Evolutionary conservation across 2,329 filamentous ascomycete species (phyloP).

Genomic region (Pseudogymnoascus sp.): DNA sequence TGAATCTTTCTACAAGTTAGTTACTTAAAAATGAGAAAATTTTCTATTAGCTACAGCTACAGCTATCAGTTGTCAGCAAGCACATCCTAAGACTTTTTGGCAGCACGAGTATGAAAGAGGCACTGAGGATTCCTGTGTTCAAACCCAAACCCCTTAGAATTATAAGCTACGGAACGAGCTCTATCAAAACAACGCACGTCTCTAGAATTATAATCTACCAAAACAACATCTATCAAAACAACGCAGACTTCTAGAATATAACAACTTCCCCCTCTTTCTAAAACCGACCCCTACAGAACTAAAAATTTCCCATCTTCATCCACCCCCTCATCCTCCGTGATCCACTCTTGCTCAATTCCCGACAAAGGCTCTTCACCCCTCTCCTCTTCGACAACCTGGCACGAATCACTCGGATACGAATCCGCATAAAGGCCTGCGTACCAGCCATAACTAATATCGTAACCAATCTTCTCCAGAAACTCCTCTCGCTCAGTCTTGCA

Average conservation of each 20-base stretch:
- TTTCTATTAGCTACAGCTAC: background rate
- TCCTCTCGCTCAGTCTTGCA: slow-evolving; percentile 3
- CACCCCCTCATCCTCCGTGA: background rate
- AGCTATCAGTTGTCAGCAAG: background rate
- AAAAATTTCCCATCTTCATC: background rate
- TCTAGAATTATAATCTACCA: background rate
- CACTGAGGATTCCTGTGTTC: background rate
- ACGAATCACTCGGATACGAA: slow-evolving; percentile 1
- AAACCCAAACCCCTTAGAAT: background rate
- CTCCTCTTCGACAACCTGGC: background rate
- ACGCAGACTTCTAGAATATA: slow-evolving; percentile 2
- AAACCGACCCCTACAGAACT: background rate
- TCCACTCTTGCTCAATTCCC: slow-evolving; percentile 2
- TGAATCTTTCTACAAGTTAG: background rate
- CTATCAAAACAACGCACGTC: background rate
- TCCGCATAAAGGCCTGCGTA: background rate
- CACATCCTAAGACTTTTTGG: background rate
- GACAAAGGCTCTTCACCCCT: background rate
- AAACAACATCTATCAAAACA: background rate
- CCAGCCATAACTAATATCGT: background rate
- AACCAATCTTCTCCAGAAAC: slow-evolving; percentile 1
- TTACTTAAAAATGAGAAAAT: background rate
- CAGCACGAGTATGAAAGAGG: background rate
- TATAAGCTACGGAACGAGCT: background rate
- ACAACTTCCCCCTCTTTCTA: background rate